phyloP scores from a whole-genome alignment of 345 rosid species.

The Camelina neglecta region DNA sequence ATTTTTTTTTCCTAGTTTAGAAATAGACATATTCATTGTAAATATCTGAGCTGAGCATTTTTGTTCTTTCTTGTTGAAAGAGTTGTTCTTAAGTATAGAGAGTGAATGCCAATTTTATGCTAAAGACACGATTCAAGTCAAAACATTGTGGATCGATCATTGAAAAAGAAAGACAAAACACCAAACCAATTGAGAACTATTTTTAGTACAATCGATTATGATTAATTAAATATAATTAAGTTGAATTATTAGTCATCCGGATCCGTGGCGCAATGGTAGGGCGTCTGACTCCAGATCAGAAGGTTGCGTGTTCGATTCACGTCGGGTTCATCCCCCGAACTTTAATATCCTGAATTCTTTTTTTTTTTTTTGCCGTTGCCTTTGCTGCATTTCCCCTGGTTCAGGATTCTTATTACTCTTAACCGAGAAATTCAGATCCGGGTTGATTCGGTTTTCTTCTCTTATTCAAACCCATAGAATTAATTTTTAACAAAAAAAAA shows the following conservation, averaged over 20 bases:
- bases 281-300: conserved; percentile 99
- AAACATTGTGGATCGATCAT: not conserved
- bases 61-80: conserved; percentile 15
- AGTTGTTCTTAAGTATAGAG: not conserved
- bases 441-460: not conserved
- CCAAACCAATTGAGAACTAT: not conserved
- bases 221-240: accelerated
- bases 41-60: not conserved
- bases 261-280: conserved; percentile 99
- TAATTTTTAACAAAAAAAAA: no score
- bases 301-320: conserved; percentile 99
- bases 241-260: not conserved
- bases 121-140: not conserved
- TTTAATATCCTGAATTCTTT: not conserved
- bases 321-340: conserved; percentile 69
- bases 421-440: not conserved
- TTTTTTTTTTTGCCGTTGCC: not conserved
- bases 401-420: not conserved
- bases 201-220: not conserved
- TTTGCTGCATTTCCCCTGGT: not conserved
- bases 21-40: not conserved
- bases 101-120: not conserved
- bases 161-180: not conserved
- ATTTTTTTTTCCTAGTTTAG: not conserved
- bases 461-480: not conserved